These are phyloP conservation scores for Cunninghamia lanceolata DNA, from an alignment of 75 land plant genomes.

Conservation along the genomic window DNA sequence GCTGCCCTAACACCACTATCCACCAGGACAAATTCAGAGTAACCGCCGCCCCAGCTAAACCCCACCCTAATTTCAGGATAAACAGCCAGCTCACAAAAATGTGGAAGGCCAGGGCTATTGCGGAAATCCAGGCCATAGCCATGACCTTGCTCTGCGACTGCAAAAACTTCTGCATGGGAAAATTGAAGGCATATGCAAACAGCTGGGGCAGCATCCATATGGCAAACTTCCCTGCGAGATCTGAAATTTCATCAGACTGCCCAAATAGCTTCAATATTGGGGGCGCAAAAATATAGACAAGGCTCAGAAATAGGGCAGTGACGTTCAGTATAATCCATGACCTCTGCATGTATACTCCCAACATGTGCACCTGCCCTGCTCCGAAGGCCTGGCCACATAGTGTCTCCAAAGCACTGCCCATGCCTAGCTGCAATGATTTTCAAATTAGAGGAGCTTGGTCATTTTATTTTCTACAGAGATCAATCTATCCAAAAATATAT, in stretches of 20 bases:
- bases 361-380: constrained; percentile 36
- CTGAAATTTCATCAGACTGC: constrained; percentile 52
- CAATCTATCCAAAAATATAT: neutral
- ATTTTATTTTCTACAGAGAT: neutral
- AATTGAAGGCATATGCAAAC: constrained; percentile 61
- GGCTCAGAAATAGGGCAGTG: constrained; percentile 33
- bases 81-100: constrained; percentile 25
- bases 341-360: constrained; percentile 53
- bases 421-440: constrained; percentile 27
- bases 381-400: constrained; percentile 52
- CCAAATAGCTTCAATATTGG: constrained; percentile 54
- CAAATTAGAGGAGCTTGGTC: neutral
- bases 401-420: constrained; percentile 52
- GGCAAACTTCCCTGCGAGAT: constrained; percentile 54
- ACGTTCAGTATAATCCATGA: constrained; percentile 53
- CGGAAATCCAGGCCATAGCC: constrained; percentile 28
- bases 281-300: constrained; percentile 52
- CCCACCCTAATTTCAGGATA: constrained; percentile 17
- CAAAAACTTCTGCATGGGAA: constrained; percentile 57
- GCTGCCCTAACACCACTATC: constrained; percentile 21
- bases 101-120: constrained; percentile 11
- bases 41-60: constrained; percentile 23
- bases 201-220: constrained; percentile 63
- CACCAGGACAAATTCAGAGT: constrained; percentile 24
- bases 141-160: constrained; percentile 27